Percentiles rank a stretch among this genome's conserved stretches.
phyloP scores from a whole-genome alignment of 2,329 filamentous ascomycete species.

The Arthrobotrys sinensis region DNA sequence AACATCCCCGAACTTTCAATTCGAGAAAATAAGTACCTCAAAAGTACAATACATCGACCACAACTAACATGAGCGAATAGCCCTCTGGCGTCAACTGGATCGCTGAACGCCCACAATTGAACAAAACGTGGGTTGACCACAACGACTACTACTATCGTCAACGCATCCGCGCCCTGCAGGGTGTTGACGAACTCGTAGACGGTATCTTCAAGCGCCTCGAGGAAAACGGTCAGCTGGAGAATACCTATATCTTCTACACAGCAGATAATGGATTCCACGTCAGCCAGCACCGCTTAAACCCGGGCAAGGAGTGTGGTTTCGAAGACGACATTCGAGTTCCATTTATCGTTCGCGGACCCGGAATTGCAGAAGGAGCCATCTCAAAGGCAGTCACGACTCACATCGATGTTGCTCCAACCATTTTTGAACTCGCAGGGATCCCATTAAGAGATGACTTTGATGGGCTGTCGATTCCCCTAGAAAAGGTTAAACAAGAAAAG shows the following conservation, averaged over 20 bases:
- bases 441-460: slow-evolving; percentile 72
- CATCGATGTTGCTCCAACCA: slow-evolving; percentile 76
- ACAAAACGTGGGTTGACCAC: slow-evolving; percentile 68
- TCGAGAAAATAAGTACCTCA: neutral
- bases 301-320: slow-evolving; percentile 74
- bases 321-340: slow-evolving; percentile 76
- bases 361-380: slow-evolving; percentile 69
- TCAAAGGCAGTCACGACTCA: slow-evolving; percentile 74
- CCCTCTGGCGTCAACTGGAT: slow-evolving; percentile 72
- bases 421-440: slow-evolving; percentile 70
- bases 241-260: slow-evolving; percentile 75
- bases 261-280: slow-evolving; percentile 76
- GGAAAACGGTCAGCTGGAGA: slow-evolving; percentile 66
- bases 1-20: neutral
- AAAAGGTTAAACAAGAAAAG: slow-evolving; percentile 62
- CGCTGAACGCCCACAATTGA: slow-evolving; percentile 68
- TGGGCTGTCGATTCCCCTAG: slow-evolving; percentile 71
- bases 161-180: slow-evolving; percentile 72
- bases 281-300: slow-evolving; percentile 74
- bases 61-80: slow-evolving; percentile 58
- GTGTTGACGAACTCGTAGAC: slow-evolving; percentile 73
- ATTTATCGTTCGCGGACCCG: slow-evolving; percentile 74
- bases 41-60: too few species aligned
- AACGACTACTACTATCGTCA: slow-evolving; percentile 72
- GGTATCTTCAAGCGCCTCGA: slow-evolving; percentile 69